phyloP scores from a whole-genome alignment of 2,329 filamentous ascomycete genomes.

The Fulvia fulva region DNA sequence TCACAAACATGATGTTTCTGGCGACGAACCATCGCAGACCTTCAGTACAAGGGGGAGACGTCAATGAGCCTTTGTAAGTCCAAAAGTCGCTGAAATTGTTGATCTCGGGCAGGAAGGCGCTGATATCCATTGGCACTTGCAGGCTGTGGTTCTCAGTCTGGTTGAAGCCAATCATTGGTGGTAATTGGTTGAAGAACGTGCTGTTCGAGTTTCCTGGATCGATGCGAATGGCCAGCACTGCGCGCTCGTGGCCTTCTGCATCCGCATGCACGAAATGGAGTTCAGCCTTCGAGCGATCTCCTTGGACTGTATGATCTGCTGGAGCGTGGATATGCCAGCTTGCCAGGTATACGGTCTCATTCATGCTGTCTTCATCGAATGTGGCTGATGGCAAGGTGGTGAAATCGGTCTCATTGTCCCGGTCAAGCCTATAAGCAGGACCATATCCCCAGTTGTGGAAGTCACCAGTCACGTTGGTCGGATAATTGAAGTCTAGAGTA shows the following conservation, averaged over 20 bases:
- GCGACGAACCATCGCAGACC: constrained; percentile 46
- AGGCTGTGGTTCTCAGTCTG: constrained; percentile 10
- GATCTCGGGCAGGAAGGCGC: constrained; percentile 35
- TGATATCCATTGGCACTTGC: constrained; percentile 29
- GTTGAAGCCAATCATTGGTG: constrained; percentile 26
- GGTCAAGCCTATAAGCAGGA: constrained; percentile 41
- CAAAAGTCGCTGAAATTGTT: constrained; percentile 44
- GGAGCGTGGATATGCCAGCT: constrained; percentile 53
- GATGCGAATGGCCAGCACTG: constrained; percentile 47
- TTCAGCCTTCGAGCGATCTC: constrained; percentile 44
- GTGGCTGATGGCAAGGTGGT: constrained; percentile 40
- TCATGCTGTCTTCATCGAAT: constrained; percentile 44
- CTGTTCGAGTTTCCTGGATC: constrained; percentile 40
- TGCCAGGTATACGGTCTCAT: constrained; percentile 46
- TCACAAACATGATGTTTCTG: constrained; percentile 40
- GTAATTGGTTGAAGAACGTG: constrained; percentile 43
- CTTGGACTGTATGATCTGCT: constrained; percentile 47
- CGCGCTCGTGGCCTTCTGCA: constrained; percentile 39
- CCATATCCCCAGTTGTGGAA: constrained; percentile 51
- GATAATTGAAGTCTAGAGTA: constrained; percentile 43
- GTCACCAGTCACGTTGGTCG: constrained; percentile 35
- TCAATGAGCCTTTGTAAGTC: constrained; percentile 48
- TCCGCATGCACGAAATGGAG: constrained; percentile 50
- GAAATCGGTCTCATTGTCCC: constrained; percentile 34
- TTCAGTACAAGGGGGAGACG: constrained; percentile 46